These are phyloP conservation scores for Ogataea trehaloabstinens DNA, from an alignment of 805 yeast genomes.

Conservation along the genomic window DNA sequence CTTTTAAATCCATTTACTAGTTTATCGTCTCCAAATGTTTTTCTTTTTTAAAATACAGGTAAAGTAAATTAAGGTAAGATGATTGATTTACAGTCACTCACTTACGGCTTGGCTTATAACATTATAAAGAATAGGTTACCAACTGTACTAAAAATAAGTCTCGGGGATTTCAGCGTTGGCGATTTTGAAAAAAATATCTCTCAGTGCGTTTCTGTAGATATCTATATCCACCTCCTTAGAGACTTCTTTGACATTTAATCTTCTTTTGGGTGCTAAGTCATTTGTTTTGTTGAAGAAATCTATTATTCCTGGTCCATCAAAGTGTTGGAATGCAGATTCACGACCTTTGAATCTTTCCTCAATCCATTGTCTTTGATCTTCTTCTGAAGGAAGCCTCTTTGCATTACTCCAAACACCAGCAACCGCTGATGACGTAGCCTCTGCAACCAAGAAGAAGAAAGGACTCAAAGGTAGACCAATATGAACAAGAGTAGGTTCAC, in stretches of 20 bases:
- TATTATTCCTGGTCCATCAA: constrained; percentile 8
- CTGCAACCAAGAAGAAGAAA: constrained; percentile 47
- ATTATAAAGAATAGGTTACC: no score
- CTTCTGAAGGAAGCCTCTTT: constrained; percentile 36
- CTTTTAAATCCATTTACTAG: background rate
- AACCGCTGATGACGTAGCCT: constrained; percentile 48
- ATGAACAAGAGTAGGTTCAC: constrained; percentile 41
- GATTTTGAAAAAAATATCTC: constrained; percentile 4
- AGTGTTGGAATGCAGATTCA: constrained; percentile 15
- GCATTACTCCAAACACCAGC: constrained; percentile 56
- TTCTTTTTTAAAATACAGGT: no score
- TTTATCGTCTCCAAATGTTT: background rate
- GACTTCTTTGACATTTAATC: constrained; percentile 6
- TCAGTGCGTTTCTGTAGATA: constrained; percentile 1
- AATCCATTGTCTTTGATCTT: constrained; percentile 17
- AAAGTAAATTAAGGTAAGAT: no score
- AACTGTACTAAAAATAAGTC: background rate
- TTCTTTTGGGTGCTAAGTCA: constrained; percentile 9
- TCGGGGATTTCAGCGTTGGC: constrained; percentile 2
- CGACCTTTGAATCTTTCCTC: constrained; percentile 11
- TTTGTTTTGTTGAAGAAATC: constrained; percentile 10
- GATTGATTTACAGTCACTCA: no score
- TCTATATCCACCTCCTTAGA: constrained; percentile 3
- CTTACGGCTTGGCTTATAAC: no score
- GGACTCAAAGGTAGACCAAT: constrained; percentile 42